phyloP scores from a whole-genome alignment of 2,329 filamentous ascomycete genomes.

The Pseudogymnoascus sp. region DNA sequence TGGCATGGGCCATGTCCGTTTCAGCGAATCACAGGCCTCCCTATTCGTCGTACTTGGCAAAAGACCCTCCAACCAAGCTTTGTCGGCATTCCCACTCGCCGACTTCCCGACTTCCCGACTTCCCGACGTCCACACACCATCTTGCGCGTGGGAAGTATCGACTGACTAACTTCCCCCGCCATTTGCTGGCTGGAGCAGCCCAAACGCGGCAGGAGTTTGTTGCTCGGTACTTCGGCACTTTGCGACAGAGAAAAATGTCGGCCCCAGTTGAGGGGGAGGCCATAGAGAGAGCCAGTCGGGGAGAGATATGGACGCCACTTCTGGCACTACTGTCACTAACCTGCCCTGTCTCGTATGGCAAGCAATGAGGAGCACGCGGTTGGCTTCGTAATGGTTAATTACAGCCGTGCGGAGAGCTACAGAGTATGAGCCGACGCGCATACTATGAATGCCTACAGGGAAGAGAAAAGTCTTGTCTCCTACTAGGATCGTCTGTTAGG shows the following conservation, averaged over 20 bases:
- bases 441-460: not conserved
- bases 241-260: not conserved
- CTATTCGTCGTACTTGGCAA: not conserved
- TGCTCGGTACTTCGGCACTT: not conserved
- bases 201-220: not conserved
- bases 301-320: not conserved
- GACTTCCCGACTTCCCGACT: not conserved
- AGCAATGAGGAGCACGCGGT: not conserved
- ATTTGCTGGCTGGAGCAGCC: not conserved
- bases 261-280: not conserved
- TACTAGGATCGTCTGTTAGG: not conserved
- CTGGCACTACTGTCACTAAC: not conserved
- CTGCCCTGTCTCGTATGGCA: not conserved
- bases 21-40: not conserved
- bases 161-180: not conserved
- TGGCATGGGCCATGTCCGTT: not conserved
- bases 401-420: not conserved
- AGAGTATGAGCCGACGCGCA: not conserved
- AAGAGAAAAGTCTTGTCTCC: not conserved
- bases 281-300: not conserved
- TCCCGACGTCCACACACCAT: not conserved
- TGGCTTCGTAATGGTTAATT: not conserved
- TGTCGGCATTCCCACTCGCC: constrained; percentile 1
- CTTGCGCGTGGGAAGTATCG: not conserved
- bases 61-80: constrained; percentile 4